Percentiles rank a stretch among this genome's conserved stretches.
Evolutionary conservation across 257 asterid genomes (phyloP).

Genomic region (Nicotiana undulata): DNA sequence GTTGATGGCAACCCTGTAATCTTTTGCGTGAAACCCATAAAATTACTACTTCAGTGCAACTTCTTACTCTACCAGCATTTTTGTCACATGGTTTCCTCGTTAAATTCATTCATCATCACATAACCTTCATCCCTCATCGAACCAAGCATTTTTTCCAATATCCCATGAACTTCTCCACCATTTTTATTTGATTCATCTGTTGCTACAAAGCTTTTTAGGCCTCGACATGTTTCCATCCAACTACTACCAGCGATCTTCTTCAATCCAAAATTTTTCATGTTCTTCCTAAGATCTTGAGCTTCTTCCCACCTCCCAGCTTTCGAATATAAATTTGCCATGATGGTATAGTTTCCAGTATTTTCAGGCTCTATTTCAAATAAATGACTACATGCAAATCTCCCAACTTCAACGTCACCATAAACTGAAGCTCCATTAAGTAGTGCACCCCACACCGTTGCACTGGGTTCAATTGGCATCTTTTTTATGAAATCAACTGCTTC

Average conservation of each 20-base stretch:
- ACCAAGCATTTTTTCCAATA: slow-evolving; percentile 14
- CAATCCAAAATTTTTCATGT: slow-evolving; percentile 35
- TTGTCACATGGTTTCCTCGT: slow-evolving; percentile 10
- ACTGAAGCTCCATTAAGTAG: slow-evolving; percentile 72
- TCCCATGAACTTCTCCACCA: slow-evolving; percentile 9
- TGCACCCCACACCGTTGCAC: slow-evolving; percentile 75
- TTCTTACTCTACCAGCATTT: not conserved
- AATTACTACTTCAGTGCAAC: not conserved
- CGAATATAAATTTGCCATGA: slow-evolving; percentile 70
- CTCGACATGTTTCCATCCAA: slow-evolving; percentile 49
- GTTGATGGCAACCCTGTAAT: not conserved
- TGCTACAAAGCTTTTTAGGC: slow-evolving; percentile 22
- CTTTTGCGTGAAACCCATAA: not conserved
- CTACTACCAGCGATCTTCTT: slow-evolving; percentile 78
- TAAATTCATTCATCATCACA: slow-evolving; percentile 16
- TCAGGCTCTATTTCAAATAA: slow-evolving; percentile 62
- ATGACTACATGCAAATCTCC: slow-evolving; percentile 40
- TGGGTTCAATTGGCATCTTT: slow-evolving; percentile 63
- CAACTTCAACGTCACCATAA: slow-evolving; percentile 59
- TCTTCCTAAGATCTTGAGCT: slow-evolving; percentile 58
- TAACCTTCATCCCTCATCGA: slow-evolving; percentile 17
- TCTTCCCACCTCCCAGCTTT: slow-evolving; percentile 81
- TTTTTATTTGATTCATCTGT: slow-evolving; percentile 18
- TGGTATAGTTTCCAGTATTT: slow-evolving; percentile 56
- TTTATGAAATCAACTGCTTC: slow-evolving; percentile 59